Conservation (phyloP, 2,329 filamentous ascomycete species). For the Pyrenochaeta sp. region DNA sequence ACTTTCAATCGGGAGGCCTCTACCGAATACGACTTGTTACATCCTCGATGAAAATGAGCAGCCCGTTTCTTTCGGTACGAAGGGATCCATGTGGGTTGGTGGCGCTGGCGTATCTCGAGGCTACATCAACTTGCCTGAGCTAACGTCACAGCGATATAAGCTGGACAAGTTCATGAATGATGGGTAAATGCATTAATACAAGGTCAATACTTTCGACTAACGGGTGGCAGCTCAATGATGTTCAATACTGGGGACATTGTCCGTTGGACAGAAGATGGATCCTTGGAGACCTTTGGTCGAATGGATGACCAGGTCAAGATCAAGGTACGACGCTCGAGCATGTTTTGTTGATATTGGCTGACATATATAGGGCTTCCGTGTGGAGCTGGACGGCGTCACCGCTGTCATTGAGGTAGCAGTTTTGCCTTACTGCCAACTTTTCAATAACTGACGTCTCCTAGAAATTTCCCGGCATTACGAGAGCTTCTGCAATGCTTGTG, state of each 20-base stretch:
- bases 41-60: conserved; percentile 60
- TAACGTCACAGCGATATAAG: conserved; percentile 61
- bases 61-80: conserved; percentile 57
- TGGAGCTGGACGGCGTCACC: conserved; percentile 67
- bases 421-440: not conserved
- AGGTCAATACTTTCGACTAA: not conserved
- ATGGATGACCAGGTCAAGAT: conserved; percentile 71
- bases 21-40: conserved; percentile 66
- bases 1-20: conserved; percentile 64
- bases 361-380: conserved; percentile 62
- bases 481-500: conserved; percentile 59
- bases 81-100: conserved; percentile 66
- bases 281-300: conserved; percentile 64
- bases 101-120: conserved; percentile 64
- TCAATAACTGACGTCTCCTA: conserved; percentile 4
- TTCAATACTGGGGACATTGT: conserved; percentile 70
- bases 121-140: conserved; percentile 62
- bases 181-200: conserved; percentile 50
- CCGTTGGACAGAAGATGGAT: conserved; percentile 62
- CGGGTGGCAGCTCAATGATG: conserved; percentile 53
- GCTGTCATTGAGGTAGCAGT: conserved; percentile 32
- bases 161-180: conserved; percentile 61
- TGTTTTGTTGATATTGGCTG: conserved; percentile 1
- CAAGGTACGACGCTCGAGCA: conserved; percentile 46
- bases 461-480: conserved; percentile 57